Percentiles rank a stretch among this genome's conserved stretches.
Conservation (phyloP, 2,329 filamentous ascomycete genomes). For the Fusarium avenaceum region DNA sequence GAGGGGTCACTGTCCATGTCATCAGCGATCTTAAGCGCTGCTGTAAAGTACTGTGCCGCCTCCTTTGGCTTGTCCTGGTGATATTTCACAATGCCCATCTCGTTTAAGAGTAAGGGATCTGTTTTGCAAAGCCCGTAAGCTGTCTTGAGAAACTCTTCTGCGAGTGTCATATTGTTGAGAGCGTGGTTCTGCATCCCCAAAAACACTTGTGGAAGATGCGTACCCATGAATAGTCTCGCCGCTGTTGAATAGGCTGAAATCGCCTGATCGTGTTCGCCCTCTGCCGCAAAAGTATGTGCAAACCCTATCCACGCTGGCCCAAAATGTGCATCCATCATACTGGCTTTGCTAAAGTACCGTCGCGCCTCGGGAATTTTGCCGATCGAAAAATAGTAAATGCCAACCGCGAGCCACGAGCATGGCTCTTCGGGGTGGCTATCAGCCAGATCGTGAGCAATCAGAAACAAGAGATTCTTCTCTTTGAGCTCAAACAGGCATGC, state of each 20-base stretch:
- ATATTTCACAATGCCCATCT: conserved; percentile 96
- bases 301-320: conserved; percentile 99
- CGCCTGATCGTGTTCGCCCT: conserved; percentile 97
- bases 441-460: conserved; percentile 91
- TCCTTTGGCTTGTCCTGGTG: conserved; percentile 85
- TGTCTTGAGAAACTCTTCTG: conserved; percentile 93
- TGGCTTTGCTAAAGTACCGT: conserved; percentile 96
- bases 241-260: conserved; percentile 98
- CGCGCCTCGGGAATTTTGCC: conserved; percentile 92
- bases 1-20: conserved; percentile 85
- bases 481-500: conserved; percentile 90
- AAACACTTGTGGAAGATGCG: conserved; percentile 94
- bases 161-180: conserved; percentile 92
- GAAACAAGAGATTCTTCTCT: conserved; percentile 88
- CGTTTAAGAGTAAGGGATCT: conserved; percentile 92
- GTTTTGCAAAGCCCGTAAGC: conserved; percentile 86
- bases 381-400: conserved; percentile 92
- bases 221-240: conserved; percentile 94
- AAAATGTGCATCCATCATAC: conserved; percentile 97
- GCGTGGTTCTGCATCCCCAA: conserved; percentile 98
- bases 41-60: conserved; percentile 81
- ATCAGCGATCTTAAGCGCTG: conserved; percentile 81
- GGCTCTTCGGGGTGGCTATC: conserved; percentile 93
- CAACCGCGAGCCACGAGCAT: conserved; percentile 93
- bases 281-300: conserved; percentile 96